Percentiles rank a stretch among this genome's conserved stretches.
Conservation (phyloP, 2,329 filamentous ascomycete species). For the Colletotrichum tropicale region DNA sequence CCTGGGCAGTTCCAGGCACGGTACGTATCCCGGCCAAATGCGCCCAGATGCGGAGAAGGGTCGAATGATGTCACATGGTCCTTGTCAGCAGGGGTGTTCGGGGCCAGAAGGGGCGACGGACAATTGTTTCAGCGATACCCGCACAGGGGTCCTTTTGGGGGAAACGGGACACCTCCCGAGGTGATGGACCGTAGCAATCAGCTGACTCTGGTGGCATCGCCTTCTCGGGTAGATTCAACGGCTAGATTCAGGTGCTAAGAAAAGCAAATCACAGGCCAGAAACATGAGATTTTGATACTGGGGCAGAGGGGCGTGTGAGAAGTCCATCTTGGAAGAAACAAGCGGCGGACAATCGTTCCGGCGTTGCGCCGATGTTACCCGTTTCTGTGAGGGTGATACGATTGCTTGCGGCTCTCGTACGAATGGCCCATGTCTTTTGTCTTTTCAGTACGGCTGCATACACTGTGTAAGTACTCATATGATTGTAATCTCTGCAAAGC, state of each 20-base stretch:
- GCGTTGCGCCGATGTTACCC: not conserved
- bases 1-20: not conserved
- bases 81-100: not conserved
- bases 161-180: not conserved
- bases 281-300: not conserved
- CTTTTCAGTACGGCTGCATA: not conserved
- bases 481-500: not conserved
- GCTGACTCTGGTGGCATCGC: not conserved
- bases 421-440: not conserved
- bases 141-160: not conserved
- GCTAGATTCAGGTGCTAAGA: not conserved
- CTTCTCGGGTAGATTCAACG: not conserved
- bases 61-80: conserved; percentile 20
- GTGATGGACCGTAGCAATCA: not conserved
- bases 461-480: not conserved
- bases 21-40: conserved; percentile 18
- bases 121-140: not conserved
- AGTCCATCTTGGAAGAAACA: not conserved
- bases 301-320: not conserved
- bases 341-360: not conserved
- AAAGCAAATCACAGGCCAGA: not conserved
- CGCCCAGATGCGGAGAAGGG: conserved; percentile 19
- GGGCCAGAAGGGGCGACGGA: not conserved
- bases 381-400: not conserved
- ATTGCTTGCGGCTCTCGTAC: not conserved